Base-by-base conservation (phyloP, 306 rosid genomes). In the Mimosa bimucronata region DNA sequence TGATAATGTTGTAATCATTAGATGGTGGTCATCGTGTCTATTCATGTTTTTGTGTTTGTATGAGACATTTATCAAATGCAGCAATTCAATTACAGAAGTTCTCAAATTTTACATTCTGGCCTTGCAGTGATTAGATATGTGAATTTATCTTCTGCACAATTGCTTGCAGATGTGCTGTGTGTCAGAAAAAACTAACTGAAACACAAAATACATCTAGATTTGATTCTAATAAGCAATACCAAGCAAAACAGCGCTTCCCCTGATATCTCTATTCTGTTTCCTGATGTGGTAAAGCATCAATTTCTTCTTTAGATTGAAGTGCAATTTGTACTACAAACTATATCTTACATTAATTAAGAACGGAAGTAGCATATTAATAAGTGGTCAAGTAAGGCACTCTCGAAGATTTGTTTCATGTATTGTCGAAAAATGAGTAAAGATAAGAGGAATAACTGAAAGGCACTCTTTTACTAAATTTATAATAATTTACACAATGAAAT, bases 1-100 rank as follows among this genome's bases (percentile, higher is more conserved):
- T 75, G 89, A 71, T 78, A 75, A 73, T 81, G 73, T 61, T 86
- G 88, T 80, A 61, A 81, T 50, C 79, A 75, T 74, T 67, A 62
- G 68, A 45, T 57, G 44, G 78, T 82, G 44, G 76, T 83, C 61
- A 13, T 79, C 66, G 81, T 77, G 71, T 61, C 14, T 80, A 73
- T 75, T 82, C 41, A n/a, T 73, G 64, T 64, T 38, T 71, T 42
- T 26, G 18, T 76, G 79, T 81, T 80, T 74, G 81, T 71, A 58
- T 58, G 45, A 72, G 77, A 48, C 29, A 66, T 77, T 21, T 21
- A 82, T 42, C 41, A 82, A 62, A 52, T 72, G 74, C 80, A 80
- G 76, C 75, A 64, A 75, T 60, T 75, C 81, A 66, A 64, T 86
- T 83, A 74, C 53, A 79, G 70, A 58, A 60, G 14, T 82, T 70